Conservation (phyloP, 2,329 filamentous ascomycete genomes). For the Neonectria neomacrospora region DNA sequence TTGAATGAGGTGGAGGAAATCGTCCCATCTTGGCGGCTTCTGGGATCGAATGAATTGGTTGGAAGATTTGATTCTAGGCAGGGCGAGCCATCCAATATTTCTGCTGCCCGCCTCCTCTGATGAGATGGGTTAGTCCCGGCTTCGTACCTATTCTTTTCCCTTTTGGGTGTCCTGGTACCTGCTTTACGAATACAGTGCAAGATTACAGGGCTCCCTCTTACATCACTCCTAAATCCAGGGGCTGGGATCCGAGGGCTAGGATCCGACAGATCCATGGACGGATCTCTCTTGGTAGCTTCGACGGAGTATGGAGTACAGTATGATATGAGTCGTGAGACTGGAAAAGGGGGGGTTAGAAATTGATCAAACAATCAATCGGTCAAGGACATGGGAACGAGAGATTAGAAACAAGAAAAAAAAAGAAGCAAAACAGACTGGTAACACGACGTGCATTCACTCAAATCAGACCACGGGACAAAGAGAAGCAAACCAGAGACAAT, state of each 20-base stretch:
- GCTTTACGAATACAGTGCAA: not conserved
- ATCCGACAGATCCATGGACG: not conserved
- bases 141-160: no score
- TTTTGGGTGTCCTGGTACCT: not conserved
- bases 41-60: not conserved
- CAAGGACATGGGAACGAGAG: not conserved
- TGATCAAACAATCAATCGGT: not conserved
- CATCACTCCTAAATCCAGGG: not conserved
- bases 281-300: not conserved
- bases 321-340: not conserved
- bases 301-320: not conserved
- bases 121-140: not conserved
- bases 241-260: not conserved
- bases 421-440: not conserved
- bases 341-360: not conserved
- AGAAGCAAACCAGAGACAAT: conserved; percentile 6
- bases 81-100: not conserved
- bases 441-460: conserved; percentile 5
- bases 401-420: not conserved
- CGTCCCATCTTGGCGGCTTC: conserved; percentile 15
- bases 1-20: conserved; percentile 15
- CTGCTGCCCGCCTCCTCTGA: conserved; percentile 1
- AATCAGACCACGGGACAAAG: conserved; percentile 8
- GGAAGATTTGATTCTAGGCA: conserved; percentile 3
- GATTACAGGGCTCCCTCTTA: not conserved